Evolutionary conservation across 331 rosid genomes (phyloP), one percentile per base, ranked within the genome.

Genomic region (Arachis monticola): DNA sequence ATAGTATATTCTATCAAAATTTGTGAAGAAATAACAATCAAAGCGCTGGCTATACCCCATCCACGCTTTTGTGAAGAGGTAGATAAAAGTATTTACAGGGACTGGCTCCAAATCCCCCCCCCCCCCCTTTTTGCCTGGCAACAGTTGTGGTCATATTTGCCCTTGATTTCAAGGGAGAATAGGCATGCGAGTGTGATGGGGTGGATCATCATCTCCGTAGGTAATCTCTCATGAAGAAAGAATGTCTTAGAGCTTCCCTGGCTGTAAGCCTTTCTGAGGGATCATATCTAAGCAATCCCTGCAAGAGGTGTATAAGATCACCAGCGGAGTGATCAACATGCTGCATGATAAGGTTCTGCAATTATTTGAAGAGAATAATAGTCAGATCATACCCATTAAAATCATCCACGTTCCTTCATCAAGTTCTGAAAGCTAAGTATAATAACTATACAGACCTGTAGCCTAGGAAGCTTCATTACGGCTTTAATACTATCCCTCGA

Each of bases 301-400:
- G 99, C 71, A 94, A 78, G 2, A 94, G 90, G 76, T 94, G 96
- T 47, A 92, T 92, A 32, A 94, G 89, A 71, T 94, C 97, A 3
- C 99, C 99, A 0, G 96, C 99, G 0, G 99, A 94, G 82, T 94
- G 99, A 71, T 94, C 99, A 6, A 90, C 99, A 10, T 94, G 96
- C 83, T 87, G 97, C 99, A 94, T 94, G 71, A 94, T 31, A 59
- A 94, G 86, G 75, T 94, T 94, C 97, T 94, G 96, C 86, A 71
- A 53, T 27, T 3, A 57, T 48, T 60, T 10, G 48, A 9, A n/a
- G 3, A 10, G 66, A 55, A 5, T 7, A 51, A 12, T 35, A 0
- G 42, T 7, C 9, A 14, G 41, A 35, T 35, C 0, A 3, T 2
- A 69, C 52, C n/a, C 38, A 48, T 46, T 47, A 72, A 40, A 12